Percentiles rank a stretch among this genome's conserved stretches.
phyloP scores from a whole-genome alignment of 441 rosid species.

The Omphalea diandra region DNA sequence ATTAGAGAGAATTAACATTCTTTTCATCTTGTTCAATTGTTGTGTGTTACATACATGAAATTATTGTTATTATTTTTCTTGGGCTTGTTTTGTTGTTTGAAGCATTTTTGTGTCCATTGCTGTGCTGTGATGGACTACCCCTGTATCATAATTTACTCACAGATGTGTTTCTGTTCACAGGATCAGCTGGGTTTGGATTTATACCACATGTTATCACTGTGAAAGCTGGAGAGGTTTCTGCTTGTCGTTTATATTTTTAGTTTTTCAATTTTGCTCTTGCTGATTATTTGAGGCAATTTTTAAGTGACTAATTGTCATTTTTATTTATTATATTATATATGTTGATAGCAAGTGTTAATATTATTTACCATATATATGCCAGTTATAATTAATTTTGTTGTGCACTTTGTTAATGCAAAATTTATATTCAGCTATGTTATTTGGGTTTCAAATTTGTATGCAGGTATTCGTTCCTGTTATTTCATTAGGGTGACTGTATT shows the following conservation, averaged over 20 bases:
- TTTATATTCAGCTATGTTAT: not conserved
- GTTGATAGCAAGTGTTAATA: not conserved
- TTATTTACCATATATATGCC: not conserved
- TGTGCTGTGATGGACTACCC: not conserved
- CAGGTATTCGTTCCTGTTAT: not conserved
- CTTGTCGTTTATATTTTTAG: slow-evolving; percentile 20
- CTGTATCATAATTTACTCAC: slow-evolving; percentile 17
- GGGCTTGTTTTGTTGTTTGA: not conserved
- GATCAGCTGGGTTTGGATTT: slow-evolving; percentile 69
- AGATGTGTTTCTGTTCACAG: slow-evolving; percentile 47
- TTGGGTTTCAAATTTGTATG: not conserved
- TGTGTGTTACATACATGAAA: not conserved
- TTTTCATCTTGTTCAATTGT: not conserved
- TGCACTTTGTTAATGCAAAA: not conserved
- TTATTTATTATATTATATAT: not conserved
- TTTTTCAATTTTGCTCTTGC: not conserved
- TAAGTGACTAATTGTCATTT: not conserved
- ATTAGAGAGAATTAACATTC: not conserved
- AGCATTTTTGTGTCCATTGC: not conserved
- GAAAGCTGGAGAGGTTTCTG: slow-evolving; percentile 79
- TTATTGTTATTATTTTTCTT: not conserved
- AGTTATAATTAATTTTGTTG: not conserved
- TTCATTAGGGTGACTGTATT: not conserved
- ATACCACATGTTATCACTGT: slow-evolving; percentile 79
- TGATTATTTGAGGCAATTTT: slow-evolving; percentile 15